Percentiles rank a stretch among this genome's conserved stretches.
Evolutionary conservation across 179 eudicot genomes (phyloP).

Genomic region (Patellifolia procumbens): DNA sequence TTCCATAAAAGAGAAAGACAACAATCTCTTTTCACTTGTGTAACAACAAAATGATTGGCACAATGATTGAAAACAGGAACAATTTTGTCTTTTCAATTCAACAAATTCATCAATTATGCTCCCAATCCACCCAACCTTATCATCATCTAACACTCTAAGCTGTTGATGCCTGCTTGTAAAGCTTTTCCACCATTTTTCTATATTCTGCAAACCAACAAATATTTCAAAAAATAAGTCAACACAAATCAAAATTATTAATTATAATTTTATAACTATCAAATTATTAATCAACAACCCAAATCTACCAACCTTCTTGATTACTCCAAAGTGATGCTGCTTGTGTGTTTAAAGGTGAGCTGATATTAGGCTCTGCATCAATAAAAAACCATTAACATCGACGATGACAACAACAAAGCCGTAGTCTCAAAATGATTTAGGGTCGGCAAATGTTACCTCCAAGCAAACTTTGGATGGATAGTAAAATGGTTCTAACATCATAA

Average conservation of each 20-base stretch:
- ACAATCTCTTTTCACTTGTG: not conserved
- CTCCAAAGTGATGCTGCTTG: conserved; percentile 94
- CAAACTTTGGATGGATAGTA: conserved; percentile 87
- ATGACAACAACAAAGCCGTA: not conserved
- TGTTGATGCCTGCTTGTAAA: conserved; percentile 68
- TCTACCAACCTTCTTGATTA: conserved; percentile 56
- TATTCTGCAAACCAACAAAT: conserved; percentile 53
- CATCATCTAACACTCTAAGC: conserved; percentile 11
- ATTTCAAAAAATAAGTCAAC: not conserved
- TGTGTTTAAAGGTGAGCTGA: conserved; percentile 85
- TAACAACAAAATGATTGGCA: conserved; percentile 14
- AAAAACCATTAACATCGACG: not conserved
- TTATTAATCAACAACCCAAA: not conserved
- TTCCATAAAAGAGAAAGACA: not conserved
- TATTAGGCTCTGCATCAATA: conserved; percentile 47
- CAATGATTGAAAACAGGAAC: conserved; percentile 6
- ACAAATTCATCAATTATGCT: conserved; percentile 18
- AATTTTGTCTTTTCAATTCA: conserved; percentile 12
- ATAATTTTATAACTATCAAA: not conserved
- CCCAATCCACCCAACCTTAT: conserved; percentile 20
- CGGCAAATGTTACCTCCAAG: conserved; percentile 70
- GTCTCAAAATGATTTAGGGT: too few species aligned
- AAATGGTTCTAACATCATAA: conserved; percentile 87
- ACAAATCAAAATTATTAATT: too few species aligned
- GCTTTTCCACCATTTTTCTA: conserved; percentile 85